Conservation (phyloP, 208 protist genomes). For the Angomonas deanei region DNA sequence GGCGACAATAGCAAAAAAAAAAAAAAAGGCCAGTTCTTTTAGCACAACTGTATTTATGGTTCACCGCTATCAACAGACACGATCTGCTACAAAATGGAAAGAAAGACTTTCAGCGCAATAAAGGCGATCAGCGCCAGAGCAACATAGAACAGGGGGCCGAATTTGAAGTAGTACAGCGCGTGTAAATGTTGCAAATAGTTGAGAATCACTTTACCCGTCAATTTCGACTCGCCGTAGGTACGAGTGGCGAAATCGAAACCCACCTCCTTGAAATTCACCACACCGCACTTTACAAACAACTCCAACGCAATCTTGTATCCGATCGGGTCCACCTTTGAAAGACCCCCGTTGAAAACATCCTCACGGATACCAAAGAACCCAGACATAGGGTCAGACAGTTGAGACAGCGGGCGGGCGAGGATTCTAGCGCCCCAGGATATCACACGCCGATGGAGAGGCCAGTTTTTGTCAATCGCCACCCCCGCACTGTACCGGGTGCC, state of each 20-base stretch:
- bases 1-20: background rate
- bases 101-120: constrained; percentile 13
- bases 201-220: constrained; percentile 86
- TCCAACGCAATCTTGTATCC: constrained; percentile 93
- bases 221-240: constrained; percentile 77
- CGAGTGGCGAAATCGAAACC: constrained; percentile 81
- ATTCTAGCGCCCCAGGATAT: constrained; percentile 83
- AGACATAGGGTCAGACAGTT: constrained; percentile 91
- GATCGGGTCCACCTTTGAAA: constrained; percentile 62
- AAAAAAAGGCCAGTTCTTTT: background rate
- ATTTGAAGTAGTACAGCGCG: constrained; percentile 63
- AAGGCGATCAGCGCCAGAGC: constrained; percentile 19
- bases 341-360: constrained; percentile 43
- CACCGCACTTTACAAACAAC: constrained; percentile 84
- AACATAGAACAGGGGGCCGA: constrained; percentile 37
- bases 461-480: constrained; percentile 77
- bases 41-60: too few species aligned
- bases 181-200: constrained; percentile 80
- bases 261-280: constrained; percentile 67
- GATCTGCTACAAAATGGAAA: background rate
- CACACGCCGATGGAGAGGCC: constrained; percentile 80
- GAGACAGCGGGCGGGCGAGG: constrained; percentile 80
- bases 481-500: constrained; percentile 82
- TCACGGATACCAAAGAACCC: constrained; percentile 88
- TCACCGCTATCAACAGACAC: background rate